Base-by-base conservation (phyloP, 2,329 filamentous ascomycete species). In the Mycogone perniciosa region DNA sequence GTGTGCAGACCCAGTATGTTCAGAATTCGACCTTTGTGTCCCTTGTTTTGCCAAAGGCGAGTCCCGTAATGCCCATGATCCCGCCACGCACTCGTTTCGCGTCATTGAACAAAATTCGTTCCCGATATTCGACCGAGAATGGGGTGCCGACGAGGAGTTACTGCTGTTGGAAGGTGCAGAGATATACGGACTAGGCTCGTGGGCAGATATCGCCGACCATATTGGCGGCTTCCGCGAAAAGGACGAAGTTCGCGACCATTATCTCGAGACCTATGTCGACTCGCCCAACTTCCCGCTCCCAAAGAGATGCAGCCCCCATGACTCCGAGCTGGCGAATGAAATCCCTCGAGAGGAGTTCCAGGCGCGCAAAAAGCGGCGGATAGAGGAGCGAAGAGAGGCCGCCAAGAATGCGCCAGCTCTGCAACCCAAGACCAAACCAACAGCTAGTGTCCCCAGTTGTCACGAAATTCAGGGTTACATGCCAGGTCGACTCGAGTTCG, bases 101-200 rank as follows among this genome's bases (percentile, higher is more conserved):
- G 93, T 99, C 33, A 96, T 99, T 58, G 93, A 99, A 68, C 93
- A 97, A 63, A 96, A 99, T 65, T 96, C 92, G 0, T 95, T 99
- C 45, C 93, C 93, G 1, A 97, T 99, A 52, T 99, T 95, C 63
- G 86, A 91, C 58, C 80, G 82, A 52, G 91, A 96, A 64, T 99
- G 93, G 93, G 93, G 93, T 47, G 93, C 93, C 27, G 93, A 99
- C 65, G 93, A 99, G 67, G 93, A 99, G 68, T 71, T 97, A n/a
- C 73, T 97, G 5, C 73, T 99, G 48, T 72, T 99, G 1, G 93
- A 99, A 71, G 93, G 93, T 26, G 90, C 89, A 8, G 93, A 99
- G 69, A 95, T 89, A 52, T 99, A 99, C 65, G 93, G 93, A 0
- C 75, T 99, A 45, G 93, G 93, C 3, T 97, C 92, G 26, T 99